A percentile compares a stretch with the other conserved stretches of the same genome.
Conservation (phyloP, 129 eudicot genomes). For the Oenanthe sinensis region DNA sequence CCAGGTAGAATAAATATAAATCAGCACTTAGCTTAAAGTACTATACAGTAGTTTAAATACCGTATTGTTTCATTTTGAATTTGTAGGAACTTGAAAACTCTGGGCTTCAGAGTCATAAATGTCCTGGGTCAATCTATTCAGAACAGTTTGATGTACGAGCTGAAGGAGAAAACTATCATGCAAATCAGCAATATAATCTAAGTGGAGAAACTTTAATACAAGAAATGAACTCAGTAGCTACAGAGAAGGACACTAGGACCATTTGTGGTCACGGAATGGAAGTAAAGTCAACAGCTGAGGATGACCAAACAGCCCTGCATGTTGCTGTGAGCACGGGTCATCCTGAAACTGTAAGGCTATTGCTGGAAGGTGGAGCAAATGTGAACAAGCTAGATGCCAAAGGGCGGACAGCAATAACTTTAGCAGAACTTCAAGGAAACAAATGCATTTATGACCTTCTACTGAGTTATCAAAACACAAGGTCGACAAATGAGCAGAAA, state of each 20-base stretch:
- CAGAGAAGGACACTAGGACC: constrained; percentile 12
- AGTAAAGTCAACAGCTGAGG: constrained; percentile 33
- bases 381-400: constrained; percentile 36
- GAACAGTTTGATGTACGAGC: constrained; percentile 28
- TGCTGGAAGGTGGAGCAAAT: constrained; percentile 47
- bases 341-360: constrained; percentile 39
- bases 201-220: constrained; percentile 20
- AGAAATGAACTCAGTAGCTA: constrained; percentile 25
- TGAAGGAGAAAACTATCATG: constrained; percentile 20
- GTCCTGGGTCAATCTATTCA: constrained; percentile 16
- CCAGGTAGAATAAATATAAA: constrained; percentile 37
- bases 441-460: constrained; percentile 40
- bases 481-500: constrained; percentile 29
- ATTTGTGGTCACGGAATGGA: constrained; percentile 18
- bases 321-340: constrained; percentile 45
- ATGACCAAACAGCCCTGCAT: constrained; percentile 46
- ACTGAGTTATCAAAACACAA: constrained; percentile 24
- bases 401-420: constrained; percentile 40
- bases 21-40: background rate
- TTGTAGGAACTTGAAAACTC: constrained; percentile 33
- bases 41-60: background rate
- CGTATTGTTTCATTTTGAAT: background rate
- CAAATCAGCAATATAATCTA: constrained; percentile 13
- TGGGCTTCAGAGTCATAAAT: constrained; percentile 32
- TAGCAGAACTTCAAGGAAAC: constrained; percentile 36